Base-by-base conservation (phyloP, 2,329 filamentous ascomycete species). In the Podosphaera xanthii region DNA sequence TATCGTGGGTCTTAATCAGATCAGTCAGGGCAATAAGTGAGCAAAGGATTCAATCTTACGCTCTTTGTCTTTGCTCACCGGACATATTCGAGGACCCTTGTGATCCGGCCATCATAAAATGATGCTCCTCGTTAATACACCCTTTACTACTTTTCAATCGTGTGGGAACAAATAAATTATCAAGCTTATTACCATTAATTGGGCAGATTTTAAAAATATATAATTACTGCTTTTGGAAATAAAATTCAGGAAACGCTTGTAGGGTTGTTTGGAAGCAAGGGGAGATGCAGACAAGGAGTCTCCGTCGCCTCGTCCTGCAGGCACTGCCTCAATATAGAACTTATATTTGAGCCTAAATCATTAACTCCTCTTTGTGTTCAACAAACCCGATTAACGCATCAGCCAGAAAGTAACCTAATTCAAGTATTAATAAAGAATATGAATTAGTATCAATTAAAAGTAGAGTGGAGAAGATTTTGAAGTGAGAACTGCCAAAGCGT, bases 1-100 rank as follows among this genome's bases (percentile, higher is more conserved):
- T 58, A 79, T 79, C 9, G 76, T 78, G 31, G 77, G 77, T 59
- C 69, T 70, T 44, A 59, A 33, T 58, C 54, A 55, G 52, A 56
- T 31, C 59, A 59, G 59, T 66, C 61, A 66, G 63, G 14, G 34
- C 5, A 44, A 34, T 50, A 58, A 60, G 61, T 46, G 61, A 60
- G 60, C 61, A 40, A 14, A 57, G 44, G 4, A 55, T 53, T 31
- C 42, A 42, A 35, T 54, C 68, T 66, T 63, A 69, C 68, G 68
- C 68, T 65, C 68, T 66, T 63, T 69, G 67, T 59, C 68, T 65
- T 60, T 63, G 62, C 38, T 65, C 64, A 59, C 64, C 66, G 56
- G 64, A 62, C 57, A 44, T 2, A 44, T 44, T 44, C n/a, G 10
- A 61, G 53, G 50, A 12, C 10, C 10, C n/a, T 44, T 12, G 9